Conservation (phyloP, 257 asterid genomes). For the Cruciata laevipes region DNA sequence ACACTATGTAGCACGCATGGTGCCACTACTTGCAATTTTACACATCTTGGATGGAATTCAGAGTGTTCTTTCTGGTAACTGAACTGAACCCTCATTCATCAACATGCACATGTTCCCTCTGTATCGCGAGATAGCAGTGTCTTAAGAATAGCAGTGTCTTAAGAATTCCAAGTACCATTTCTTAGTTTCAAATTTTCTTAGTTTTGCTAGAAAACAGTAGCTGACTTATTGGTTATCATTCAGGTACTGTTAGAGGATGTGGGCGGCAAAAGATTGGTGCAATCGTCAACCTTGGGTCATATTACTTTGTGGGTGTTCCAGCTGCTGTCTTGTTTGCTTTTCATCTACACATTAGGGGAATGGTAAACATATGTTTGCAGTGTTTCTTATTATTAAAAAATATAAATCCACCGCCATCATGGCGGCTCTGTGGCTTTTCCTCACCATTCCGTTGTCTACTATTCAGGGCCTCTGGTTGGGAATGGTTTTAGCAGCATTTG, state of each 20-base stretch:
- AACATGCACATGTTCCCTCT: background rate
- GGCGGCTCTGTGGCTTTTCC: background rate
- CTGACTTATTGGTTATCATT: background rate
- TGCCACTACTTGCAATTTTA: slow-evolving; percentile 66
- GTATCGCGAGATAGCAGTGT: no score
- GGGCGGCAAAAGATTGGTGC: slow-evolving; percentile 85
- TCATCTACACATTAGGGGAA: slow-evolving; percentile 52
- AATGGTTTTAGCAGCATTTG: slow-evolving; percentile 45
- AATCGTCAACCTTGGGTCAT: slow-evolving; percentile 68
- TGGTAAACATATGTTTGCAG: slow-evolving; percentile 29
- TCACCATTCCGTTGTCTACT: background rate
- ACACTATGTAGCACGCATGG: slow-evolving; percentile 50
- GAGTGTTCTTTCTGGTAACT: slow-evolving; percentile 69
- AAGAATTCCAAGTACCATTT: no score
- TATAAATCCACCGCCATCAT: background rate
- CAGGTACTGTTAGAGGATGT: slow-evolving; percentile 72
- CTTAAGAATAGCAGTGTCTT: no score
- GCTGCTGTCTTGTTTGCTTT: slow-evolving; percentile 56
- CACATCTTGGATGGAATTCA: slow-evolving; percentile 71
- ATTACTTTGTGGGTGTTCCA: slow-evolving; percentile 77
- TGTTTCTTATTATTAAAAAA: background rate
- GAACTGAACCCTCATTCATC: background rate
- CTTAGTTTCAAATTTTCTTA: background rate
- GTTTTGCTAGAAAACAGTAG: background rate
- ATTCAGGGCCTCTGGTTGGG: slow-evolving; percentile 83